phyloP scores from a whole-genome alignment of 2,329 filamentous ascomycete species.

The Paramyrothecium sp. region DNA sequence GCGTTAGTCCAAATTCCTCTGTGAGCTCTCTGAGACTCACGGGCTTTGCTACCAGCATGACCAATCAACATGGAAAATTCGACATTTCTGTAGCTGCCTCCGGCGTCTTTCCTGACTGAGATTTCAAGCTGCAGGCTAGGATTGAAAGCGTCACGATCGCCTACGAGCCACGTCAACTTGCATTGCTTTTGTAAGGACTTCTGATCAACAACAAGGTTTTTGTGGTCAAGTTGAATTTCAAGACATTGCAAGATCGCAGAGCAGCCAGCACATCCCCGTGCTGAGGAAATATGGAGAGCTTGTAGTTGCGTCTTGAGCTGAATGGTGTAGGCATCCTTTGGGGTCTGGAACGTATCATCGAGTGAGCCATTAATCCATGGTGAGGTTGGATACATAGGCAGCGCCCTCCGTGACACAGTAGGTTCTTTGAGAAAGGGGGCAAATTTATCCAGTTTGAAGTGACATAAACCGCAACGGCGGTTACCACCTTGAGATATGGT shows the following conservation, averaged over 20 bases:
- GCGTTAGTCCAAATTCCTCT: background rate
- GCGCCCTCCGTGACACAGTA: background rate
- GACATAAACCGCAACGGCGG: slow-evolving; percentile 6
- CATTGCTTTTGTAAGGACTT: background rate
- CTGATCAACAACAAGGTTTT: background rate
- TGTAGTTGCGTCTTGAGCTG: background rate
- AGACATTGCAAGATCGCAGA: background rate
- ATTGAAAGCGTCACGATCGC: background rate
- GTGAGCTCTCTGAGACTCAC: background rate
- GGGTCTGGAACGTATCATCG: slow-evolving; percentile 1
- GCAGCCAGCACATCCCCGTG: background rate
- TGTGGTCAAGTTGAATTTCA: background rate
- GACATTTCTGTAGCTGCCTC: background rate
- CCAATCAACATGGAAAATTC: background rate
- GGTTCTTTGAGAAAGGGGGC: background rate
- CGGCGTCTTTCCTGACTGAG: background rate
- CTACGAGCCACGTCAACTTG: background rate
- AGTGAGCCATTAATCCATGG: background rate
- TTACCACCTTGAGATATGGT: background rate
- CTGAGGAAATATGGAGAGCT: background rate
- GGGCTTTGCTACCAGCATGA: background rate
- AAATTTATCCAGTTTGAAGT: slow-evolving; percentile 5
- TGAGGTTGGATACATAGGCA: background rate
- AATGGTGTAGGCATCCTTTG: background rate
- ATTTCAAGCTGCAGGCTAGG: background rate